Percentiles rank a stretch among this genome's conserved stretches.
These are phyloP conservation scores for Cyberlindnera maclurae DNA, from an alignment of 805 yeast species.

Conservation along the genomic window DNA sequence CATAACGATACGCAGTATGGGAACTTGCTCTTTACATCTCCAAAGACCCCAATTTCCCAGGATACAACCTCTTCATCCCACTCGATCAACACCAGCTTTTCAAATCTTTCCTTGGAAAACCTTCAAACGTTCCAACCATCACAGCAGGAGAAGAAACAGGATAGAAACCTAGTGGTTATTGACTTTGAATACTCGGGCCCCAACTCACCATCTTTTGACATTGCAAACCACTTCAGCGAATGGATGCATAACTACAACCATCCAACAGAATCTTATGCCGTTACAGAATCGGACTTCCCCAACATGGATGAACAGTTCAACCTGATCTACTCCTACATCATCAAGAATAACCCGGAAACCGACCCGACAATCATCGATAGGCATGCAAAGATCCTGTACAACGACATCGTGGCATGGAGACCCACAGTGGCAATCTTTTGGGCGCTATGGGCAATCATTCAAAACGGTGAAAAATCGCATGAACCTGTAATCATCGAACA, in stretches of 20 bases:
- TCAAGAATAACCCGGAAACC: constrained; percentile 9
- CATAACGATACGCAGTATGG: constrained; percentile 98
- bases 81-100: constrained; percentile 12
- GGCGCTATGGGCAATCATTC: constrained; percentile 91
- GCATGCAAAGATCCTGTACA: constrained; percentile 45
- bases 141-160: constrained; percentile 38
- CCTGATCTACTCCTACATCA: constrained; percentile 59
- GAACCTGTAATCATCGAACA: constrained; percentile 29
- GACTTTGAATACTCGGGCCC: constrained; percentile 96
- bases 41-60: constrained; percentile 32
- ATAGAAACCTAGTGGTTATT: constrained; percentile 78
- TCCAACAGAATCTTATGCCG: constrained; percentile 35
- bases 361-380: constrained; percentile 30
- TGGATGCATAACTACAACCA: constrained; percentile 93
- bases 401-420: constrained; percentile 72
- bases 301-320: constrained; percentile 58
- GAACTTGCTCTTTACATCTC: constrained; percentile 56
- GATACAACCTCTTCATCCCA: constrained; percentile 1
- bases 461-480: constrained; percentile 40
- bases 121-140: constrained; percentile 27
- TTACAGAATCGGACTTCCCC: constrained; percentile 58
- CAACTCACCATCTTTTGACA: constrained; percentile 81
- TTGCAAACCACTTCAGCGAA: constrained; percentile 89
- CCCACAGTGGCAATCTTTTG: constrained; percentile 73
- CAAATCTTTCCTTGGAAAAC: constrained; percentile 20